Base-by-base conservation (phyloP, 176 grass and related monocot genomes). In the Carex scoparia region DNA sequence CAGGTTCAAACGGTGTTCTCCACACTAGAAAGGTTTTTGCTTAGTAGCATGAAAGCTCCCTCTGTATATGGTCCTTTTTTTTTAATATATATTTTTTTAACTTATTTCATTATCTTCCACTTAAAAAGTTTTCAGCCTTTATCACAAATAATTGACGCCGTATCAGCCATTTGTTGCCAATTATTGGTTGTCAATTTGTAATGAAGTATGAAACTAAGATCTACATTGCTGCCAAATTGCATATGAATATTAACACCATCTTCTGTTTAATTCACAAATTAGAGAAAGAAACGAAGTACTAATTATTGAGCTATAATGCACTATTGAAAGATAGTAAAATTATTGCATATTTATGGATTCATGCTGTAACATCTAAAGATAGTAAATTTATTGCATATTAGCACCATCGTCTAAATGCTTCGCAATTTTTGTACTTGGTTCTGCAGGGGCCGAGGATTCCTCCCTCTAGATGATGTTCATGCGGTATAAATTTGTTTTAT, bases 1-100 rank as follows among this genome's bases (percentile, higher is more conserved):
- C 87, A 97, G 94, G 88, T 97, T 82, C 91, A 97, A 84, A 27
- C 10, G 82, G 79, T 89, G 9, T 97, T 97, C 88, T 92, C 91
- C 48, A 16, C 61, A 3, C 48, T 90, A 46, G 88, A 97, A 92
- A 97, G 94, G 94, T 97, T 82, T 53, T 67, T 4, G 18, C 5
- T 75, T 81, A 65, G 7, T 48, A 81, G 35, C 74, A 57, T 78
- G 27, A 78, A 78, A 78, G 11, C 74, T 57, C 13, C 46, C 71
- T 78, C 49, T 65, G 35, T 81, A 81, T 40, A 61, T 81, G 55
- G 44, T 61, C 31, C 55, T 35, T 79, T 79, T 61, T 37, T 44
- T 61, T 61, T n/a, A 8, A 15, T 80, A 18, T 62, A 10, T 42
- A 10, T 23, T 18, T 89, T 81, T 42, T 38, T 67, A 81, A 72